Conservation (phyloP, 148 eudicot genomes). For the Rhododendron williamsianum region DNA sequence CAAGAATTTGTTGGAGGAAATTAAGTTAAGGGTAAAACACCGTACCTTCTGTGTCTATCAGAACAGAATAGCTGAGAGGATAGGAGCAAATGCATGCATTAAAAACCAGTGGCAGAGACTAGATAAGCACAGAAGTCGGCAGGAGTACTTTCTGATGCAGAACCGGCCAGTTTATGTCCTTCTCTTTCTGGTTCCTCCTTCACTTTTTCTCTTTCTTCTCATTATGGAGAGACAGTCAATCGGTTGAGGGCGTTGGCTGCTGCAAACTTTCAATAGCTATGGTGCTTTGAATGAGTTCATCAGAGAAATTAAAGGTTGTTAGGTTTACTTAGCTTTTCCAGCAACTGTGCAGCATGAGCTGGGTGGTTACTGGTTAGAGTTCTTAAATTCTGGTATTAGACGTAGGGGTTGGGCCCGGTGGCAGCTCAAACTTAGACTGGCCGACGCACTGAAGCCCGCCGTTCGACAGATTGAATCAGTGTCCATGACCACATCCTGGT, state of each 20-base stretch:
- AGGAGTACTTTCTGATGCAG: background rate
- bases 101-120: background rate
- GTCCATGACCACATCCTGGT: background rate
- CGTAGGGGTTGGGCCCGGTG: background rate
- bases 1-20: background rate
- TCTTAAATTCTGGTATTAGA: background rate
- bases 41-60: background rate
- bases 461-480: background rate
- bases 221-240: background rate
- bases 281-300: constrained; percentile 15
- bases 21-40: background rate
- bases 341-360: background rate
- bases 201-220: background rate
- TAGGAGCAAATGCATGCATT: background rate
- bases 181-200: background rate
- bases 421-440: background rate
- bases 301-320: constrained; percentile 2
- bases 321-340: constrained; percentile 14
- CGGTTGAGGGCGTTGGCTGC: constrained; percentile 6
- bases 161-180: background rate
- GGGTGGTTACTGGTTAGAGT: background rate
- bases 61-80: background rate
- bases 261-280: background rate
- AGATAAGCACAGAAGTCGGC: background rate
- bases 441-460: background rate